Conservation (phyloP, 306 rosid genomes). For the Luffa acutangula region DNA sequence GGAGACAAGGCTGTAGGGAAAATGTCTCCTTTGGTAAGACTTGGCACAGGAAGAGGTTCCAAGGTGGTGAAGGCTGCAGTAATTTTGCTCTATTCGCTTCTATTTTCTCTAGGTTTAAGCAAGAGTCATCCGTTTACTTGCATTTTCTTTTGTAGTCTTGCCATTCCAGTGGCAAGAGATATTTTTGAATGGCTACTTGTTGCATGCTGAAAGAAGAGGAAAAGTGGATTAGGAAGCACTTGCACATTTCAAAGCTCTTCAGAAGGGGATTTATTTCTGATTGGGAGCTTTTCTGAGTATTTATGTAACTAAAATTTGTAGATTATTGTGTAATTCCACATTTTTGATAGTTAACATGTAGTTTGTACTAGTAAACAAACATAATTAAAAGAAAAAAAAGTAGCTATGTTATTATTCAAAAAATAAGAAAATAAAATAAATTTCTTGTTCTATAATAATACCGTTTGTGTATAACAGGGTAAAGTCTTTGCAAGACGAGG, state of each 20-base stretch:
- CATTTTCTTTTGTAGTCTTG: slow-evolving; percentile 47
- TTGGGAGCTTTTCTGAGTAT: not conserved
- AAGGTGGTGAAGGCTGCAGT: slow-evolving; percentile 44
- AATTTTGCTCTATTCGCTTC: slow-evolving; percentile 37
- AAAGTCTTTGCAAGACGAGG: slow-evolving; percentile 77
- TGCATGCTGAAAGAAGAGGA: not conserved
- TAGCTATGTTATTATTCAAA: not conserved
- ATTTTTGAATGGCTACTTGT: too few species aligned
- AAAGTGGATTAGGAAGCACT: not conserved
- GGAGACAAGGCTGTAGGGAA: slow-evolving; percentile 71
- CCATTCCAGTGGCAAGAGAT: slow-evolving; percentile 52
- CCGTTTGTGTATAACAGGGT: slow-evolving; percentile 30
- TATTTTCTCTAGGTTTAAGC: slow-evolving; percentile 46
- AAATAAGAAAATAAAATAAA: not conserved
- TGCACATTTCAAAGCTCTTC: not conserved
- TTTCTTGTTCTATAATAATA: not conserved
- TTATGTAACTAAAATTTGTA: not conserved
- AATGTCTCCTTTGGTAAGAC: slow-evolving; percentile 81
- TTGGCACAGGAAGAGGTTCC: slow-evolving; percentile 59
- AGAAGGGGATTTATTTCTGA: too few species aligned
- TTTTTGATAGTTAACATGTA: not conserved
- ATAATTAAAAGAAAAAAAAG: too few species aligned
- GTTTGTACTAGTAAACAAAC: not conserved
- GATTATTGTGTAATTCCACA: too few species aligned
- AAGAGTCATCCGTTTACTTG: slow-evolving; percentile 52